Base-by-base conservation (phyloP, 495 filamentous ascomycete species). In the Penicillium silybi region DNA sequence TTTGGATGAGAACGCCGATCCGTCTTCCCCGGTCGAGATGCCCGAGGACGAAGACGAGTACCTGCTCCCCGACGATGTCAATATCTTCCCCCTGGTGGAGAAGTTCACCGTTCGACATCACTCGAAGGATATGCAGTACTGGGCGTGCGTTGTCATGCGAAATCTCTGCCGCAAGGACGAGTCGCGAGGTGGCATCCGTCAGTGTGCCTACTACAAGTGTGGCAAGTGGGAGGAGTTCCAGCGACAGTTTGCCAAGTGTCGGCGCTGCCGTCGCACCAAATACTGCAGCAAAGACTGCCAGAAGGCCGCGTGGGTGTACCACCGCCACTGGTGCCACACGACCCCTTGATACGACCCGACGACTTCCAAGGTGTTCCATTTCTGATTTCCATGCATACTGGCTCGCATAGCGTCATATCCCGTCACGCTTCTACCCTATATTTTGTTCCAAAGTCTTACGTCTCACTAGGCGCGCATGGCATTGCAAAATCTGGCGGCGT, bases 281-380 rank as follows among this genome's bases (percentile, higher is more conserved):
- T 98, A 98, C 74, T 98, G 93, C 85, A 96, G 90, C 80, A 98
- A 98, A 72, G 93, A 97, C 63, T 98, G 93, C 73, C 93, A 98
- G 70, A 97, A 98, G 77, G 91, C 89, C 57, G 93, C 93, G 8
- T 98, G 93, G 93, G 89, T 93, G 11, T 96, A 89, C 68, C 93
- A 98, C 64, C 84, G 93, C 40, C 92, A 97, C 71, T 98, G 93
- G 93, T 98, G 93, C 69, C 75, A 78, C 52, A 88, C 88, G 44
- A 87, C 91, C 32, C 79, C 80, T 57, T 82, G 74, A 74, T 62
- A 56, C 56, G 57, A 70, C 44, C 18, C 58, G 52, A 65, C 51
- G 58, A 65, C 54, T 44, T 56, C 52, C 42, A 53, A 53, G 54
- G 50, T 54, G 49, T 56, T 52, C 48, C 43, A 51, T 65, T 66